These are phyloP conservation scores for Astrocystis sublimbata DNA, from an alignment of 495 filamentous ascomycete species.

Conservation along the genomic window DNA sequence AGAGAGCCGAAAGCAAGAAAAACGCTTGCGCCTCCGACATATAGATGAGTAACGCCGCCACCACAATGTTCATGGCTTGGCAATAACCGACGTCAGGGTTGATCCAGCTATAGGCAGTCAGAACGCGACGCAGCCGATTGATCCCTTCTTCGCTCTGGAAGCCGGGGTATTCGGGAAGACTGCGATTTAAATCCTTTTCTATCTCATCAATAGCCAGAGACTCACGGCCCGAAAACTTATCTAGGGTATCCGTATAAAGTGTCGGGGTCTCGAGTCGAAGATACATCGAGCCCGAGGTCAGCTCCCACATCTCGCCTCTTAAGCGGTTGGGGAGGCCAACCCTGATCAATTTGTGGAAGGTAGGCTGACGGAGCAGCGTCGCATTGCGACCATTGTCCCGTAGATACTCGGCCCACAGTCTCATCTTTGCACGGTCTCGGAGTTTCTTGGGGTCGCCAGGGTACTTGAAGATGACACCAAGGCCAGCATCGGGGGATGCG, in stretches of 20 bases:
- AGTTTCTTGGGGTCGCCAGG: constrained; percentile 95
- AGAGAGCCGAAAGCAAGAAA: constrained; percentile 87
- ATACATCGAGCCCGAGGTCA: constrained; percentile 87
- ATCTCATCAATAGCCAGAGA: constrained; percentile 98
- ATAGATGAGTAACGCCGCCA: constrained; percentile 94
- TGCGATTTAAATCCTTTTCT: constrained; percentile 95
- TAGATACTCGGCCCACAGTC: constrained; percentile 94
- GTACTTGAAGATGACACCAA: constrained; percentile 92
- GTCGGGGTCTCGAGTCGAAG: constrained; percentile 82
- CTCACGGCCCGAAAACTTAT: constrained; percentile 76
- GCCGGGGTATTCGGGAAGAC: constrained; percentile 93
- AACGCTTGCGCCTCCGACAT: constrained; percentile 97
- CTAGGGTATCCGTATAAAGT: constrained; percentile 77
- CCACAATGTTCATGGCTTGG: constrained; percentile 99
- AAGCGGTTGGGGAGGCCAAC: constrained; percentile 93
- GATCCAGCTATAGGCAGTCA: constrained; percentile 96
- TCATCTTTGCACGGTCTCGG: constrained; percentile 94
- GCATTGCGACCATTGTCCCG: constrained; percentile 93
- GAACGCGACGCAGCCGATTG: constrained; percentile 79
- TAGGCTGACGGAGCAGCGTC: constrained; percentile 90
- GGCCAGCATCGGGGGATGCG: constrained; percentile 79
- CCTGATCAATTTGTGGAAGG: constrained; percentile 94
- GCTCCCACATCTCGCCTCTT: constrained; percentile 93
- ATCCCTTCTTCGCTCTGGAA: constrained; percentile 98
- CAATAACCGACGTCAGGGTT: constrained; percentile 96